Evolutionary conservation across 306 rosid genomes (phyloP).

Genomic region (Gillenia trifoliata): DNA sequence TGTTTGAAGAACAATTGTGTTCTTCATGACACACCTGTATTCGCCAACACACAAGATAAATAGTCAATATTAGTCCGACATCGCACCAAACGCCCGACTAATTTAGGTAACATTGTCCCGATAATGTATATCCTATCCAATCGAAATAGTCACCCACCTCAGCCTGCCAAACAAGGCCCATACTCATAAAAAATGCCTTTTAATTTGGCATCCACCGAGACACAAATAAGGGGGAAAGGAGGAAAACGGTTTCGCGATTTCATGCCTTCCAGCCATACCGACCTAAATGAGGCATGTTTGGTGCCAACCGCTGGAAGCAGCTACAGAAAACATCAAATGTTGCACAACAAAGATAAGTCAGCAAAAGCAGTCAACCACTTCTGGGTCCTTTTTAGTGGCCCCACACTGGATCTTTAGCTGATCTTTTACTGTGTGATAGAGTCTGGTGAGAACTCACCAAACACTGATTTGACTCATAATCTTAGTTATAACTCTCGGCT

Average conservation of each 20-base stretch:
- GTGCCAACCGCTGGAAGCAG: constrained; percentile 22
- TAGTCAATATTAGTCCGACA: too few species aligned
- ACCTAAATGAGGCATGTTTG: constrained; percentile 20
- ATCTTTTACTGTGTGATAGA: not conserved
- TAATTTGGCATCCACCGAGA: not conserved
- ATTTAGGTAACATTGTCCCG: too few species aligned
- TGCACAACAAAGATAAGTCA: constrained; percentile 22
- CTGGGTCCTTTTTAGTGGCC: constrained; percentile 22
- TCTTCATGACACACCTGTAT: too few species aligned
- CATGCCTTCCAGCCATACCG: constrained; percentile 24
- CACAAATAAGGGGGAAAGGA: constrained; percentile 2
- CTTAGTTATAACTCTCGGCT: too few species aligned
- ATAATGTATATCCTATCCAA: too few species aligned
- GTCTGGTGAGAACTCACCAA: not conserved
- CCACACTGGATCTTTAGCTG: constrained; percentile 6
- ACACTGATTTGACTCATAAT: not conserved
- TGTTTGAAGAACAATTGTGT: too few species aligned
- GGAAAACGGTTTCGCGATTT: not conserved
- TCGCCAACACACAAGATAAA: too few species aligned
- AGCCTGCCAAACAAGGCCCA: too few species aligned
- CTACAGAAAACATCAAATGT: constrained; percentile 13
- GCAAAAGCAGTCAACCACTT: constrained; percentile 50
- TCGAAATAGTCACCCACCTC: too few species aligned
- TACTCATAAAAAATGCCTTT: constrained; percentile 3
- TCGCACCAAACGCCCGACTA: too few species aligned